Evolutionary conservation across 106 monocot species (phyloP), one percentile per base, ranked within the genome.

Genomic region (Dioscorea zingiberensis): DNA sequence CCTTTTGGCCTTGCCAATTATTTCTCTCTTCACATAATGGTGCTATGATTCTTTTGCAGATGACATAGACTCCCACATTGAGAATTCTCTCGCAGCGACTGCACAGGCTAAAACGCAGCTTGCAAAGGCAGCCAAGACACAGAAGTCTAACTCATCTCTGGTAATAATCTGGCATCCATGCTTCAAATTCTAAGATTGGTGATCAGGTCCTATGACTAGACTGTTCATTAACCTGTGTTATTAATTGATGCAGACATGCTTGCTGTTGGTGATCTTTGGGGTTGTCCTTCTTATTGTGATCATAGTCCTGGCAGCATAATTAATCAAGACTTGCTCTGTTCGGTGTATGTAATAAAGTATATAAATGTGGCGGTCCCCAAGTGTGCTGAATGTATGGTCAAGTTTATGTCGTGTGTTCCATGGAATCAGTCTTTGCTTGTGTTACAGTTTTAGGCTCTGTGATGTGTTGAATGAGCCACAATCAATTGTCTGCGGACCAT

Each of bases 251-350:
- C 86, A 93, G 93, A 63, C 76, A 69, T 93, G 93, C 71, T 76
- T 93, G 83, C 81, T 93, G 25, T 30, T 93, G 85, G 89, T 89
- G 66, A 93, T 93, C 58, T 81, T 93, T 72, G 88, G 83, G 29
- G 74, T 89, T 27, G 70, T 89, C 23, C 62, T 89, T 22, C 89
- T 93, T 25, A 93, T 93, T 25, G 78, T 93, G 54, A 77, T 89
- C 28, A 86, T 93, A 32, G 69, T 86, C 28, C 68, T 93, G 22
- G 81, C 79, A 38, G 78, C 89, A 38, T 62, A 23, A 62, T 62
- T 3, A 38, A 17, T 29, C 11, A 2, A 18, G 38, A n/a, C 17
- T 8, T 30, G 38, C 38, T 38, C 10, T 6, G 38, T 38, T 38
- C 10, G 38, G 38, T 38, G 38, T 38, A 38, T 38, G 38, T 38